Evolutionary conservation across 2,329 filamentous ascomycete genomes (phyloP), one percentile per base, ranked within the genome.

Genomic region (Ceratocystis harringtonii): DNA sequence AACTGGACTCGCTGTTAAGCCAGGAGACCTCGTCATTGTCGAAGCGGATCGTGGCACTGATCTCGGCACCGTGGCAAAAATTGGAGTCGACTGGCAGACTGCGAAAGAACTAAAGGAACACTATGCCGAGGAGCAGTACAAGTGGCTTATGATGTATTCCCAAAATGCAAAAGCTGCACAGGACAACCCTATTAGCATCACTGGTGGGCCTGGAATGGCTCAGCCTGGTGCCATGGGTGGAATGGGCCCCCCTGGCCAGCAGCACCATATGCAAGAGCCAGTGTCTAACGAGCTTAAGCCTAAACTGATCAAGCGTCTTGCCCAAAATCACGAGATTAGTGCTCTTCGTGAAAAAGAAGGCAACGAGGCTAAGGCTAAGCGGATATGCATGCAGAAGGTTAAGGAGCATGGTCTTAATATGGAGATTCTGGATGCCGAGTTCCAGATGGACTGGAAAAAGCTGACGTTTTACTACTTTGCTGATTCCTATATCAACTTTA

Each of bases 401-500:
- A 88, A 88, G 70, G 92, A 97, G 72, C 92, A 97, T 74, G 87
- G 90, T 61, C 81, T 97, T 32, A 92, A 95, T 71, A 97, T 99
- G 94, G 94, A 99, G 75, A 97, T 99, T 69, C 83, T 99, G 5
- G 94, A 99, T 76, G 94, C 94, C 3, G 94, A 99, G 74, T 99
- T 96, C 73, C 94, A 99, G 73, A 95, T 96, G 92, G 94, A 99
- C 74, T 96, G 91, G 85, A 96, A 97, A 77, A 99, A 99, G 75
- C 79, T 99, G 65, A 99, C 95, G 0, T 97, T 97, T 76, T 99
- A 96, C 78, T 99, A 97, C 77, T 99, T 96, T 74, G 92, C 94
- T 64, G 92, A 96, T 72, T 86, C 90, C 0, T 99, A 99, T 74
- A 96, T 99, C 79, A 97, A 97, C 77, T 99, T 99, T 81, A 99